Evolutionary conservation across 2,329 filamentous ascomycete genomes (phyloP).

Genomic region (Paecilomyces sp.): DNA sequence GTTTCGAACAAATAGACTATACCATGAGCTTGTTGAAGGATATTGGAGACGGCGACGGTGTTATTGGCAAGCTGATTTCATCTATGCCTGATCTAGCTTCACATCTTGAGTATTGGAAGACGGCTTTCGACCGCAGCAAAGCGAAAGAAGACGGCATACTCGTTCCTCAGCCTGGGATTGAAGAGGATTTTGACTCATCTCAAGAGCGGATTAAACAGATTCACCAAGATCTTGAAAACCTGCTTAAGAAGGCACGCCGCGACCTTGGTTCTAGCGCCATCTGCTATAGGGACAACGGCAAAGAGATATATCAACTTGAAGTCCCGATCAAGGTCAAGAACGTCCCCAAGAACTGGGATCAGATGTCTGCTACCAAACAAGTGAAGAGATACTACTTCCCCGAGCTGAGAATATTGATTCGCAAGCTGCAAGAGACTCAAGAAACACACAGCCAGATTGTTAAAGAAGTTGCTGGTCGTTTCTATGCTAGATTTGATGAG

Average conservation of each 20-base stretch:
- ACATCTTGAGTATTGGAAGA: conserved; percentile 76
- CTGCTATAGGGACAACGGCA: conserved; percentile 78
- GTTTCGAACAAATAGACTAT: conserved; percentile 96
- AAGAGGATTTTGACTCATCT: conserved; percentile 85
- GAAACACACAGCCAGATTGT: conserved; percentile 89
- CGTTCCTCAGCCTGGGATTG: conserved; percentile 78
- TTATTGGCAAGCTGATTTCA: conserved; percentile 75
- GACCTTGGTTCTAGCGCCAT: conserved; percentile 68
- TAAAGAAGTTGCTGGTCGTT: conserved; percentile 73
- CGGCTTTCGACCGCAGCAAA: conserved; percentile 77
- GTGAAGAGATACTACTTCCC: conserved; percentile 93
- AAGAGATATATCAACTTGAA: conserved; percentile 95
- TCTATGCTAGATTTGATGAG: conserved; percentile 82
- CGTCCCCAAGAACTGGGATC: conserved; percentile 80
- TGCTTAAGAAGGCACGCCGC: conserved; percentile 65
- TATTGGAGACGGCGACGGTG: conserved; percentile 68
- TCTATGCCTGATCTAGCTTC: conserved; percentile 78
- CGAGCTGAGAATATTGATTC: conserved; percentile 73
- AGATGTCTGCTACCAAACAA: conserved; percentile 88
- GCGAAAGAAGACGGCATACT: conserved; percentile 74
- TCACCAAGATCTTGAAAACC: conserved; percentile 61
- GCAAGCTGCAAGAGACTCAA: conserved; percentile 84
- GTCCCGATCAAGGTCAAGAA: conserved; percentile 75
- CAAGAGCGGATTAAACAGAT: conserved; percentile 69
- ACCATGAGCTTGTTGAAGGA: conserved; percentile 73